Evolutionary conservation across 345 rosid genomes (phyloP), one percentile per base, ranked within the genome.

Genomic region (Nephelium lappaceum): DNA sequence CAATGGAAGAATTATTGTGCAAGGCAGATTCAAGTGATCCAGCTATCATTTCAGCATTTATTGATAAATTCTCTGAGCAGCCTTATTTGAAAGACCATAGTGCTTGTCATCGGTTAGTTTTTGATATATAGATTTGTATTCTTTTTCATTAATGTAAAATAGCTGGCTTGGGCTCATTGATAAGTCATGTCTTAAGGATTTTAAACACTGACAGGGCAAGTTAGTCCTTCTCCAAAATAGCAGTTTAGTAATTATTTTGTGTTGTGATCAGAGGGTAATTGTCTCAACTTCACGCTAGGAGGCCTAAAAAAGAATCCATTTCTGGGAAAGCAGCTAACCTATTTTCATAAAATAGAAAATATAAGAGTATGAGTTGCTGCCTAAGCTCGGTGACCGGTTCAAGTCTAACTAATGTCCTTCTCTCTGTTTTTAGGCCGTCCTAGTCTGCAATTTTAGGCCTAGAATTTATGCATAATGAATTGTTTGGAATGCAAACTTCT

Each of bases 21-120:
- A 77, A 73, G 64, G 84, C 78, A 72, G 83, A 76, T 83, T 87
- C 92, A 14, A 84, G 83, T 74, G 92, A 93, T 83, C 83, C 88
- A 23, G 82, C 81, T 21, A 43, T 68, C 65, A 80, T 82, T 86
- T 90, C 94, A 68, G 81, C 85, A 77, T 81, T 92, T 76, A 88
- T 93, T 68, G 82, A 86, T 84, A 77, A 80, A 71, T 90, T 84
- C 85, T 78, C 91, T 60, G 84, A 87, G 88, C 81, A 78, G 47
- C 94, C 97, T 21, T 51, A 21, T 57, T 74, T 93, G 78, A 93
- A 89, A 79, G 91, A 86, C 81, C 79, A 81, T 74, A 95, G 95
- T 90, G 81, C 87, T 70, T 92, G 72, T 83, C 86, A 77, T 77
- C 76, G 93, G 98, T 88, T 72, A 83, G 91, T 72, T 80, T 70